Conservation (phyloP, 257 asterid species). For the Nicotiana otophora region DNA sequence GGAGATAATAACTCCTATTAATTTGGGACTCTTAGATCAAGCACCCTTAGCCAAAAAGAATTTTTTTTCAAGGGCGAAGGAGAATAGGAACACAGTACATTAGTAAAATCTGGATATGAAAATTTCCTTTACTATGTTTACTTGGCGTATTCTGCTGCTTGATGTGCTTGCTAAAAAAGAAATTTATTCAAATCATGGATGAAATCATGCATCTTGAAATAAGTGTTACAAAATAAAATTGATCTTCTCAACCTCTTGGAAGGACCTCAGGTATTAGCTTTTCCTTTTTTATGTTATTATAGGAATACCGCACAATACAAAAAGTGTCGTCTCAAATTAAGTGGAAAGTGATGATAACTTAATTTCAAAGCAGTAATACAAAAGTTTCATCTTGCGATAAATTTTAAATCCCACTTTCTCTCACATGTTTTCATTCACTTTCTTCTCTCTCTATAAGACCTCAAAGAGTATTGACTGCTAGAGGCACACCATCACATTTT, state of each 20-base stretch:
- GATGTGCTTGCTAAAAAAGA: neutral
- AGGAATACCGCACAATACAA: slow-evolving; percentile 31
- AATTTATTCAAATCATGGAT: slow-evolving; percentile 22
- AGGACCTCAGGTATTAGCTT: slow-evolving; percentile 14
- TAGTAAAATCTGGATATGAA: no score
- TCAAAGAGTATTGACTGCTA: slow-evolving; percentile 29
- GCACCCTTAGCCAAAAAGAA: neutral
- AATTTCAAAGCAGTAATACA: slow-evolving; percentile 20
- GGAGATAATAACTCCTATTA: neutral
- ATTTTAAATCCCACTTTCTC: slow-evolving; percentile 23
- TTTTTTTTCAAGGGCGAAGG: no score
- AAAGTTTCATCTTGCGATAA: slow-evolving; percentile 17
- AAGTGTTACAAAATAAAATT: neutral
- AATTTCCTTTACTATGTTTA: neutral
- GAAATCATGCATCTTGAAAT: slow-evolving; percentile 20
- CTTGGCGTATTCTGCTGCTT: slow-evolving; percentile 6
- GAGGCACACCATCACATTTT: slow-evolving; percentile 22
- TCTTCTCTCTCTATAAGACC: slow-evolving; percentile 19
- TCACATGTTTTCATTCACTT: slow-evolving; percentile 21
- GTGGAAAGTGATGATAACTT: slow-evolving; percentile 34
- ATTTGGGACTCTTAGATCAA: neutral
- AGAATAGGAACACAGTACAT: no score
- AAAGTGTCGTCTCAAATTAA: slow-evolving; percentile 25
- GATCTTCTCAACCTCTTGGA: slow-evolving; percentile 8
- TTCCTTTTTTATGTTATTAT: slow-evolving; percentile 1